Base-by-base conservation (phyloP, 495 filamentous ascomycete genomes). In the Lasiosphaeriaceae sp. region DNA sequence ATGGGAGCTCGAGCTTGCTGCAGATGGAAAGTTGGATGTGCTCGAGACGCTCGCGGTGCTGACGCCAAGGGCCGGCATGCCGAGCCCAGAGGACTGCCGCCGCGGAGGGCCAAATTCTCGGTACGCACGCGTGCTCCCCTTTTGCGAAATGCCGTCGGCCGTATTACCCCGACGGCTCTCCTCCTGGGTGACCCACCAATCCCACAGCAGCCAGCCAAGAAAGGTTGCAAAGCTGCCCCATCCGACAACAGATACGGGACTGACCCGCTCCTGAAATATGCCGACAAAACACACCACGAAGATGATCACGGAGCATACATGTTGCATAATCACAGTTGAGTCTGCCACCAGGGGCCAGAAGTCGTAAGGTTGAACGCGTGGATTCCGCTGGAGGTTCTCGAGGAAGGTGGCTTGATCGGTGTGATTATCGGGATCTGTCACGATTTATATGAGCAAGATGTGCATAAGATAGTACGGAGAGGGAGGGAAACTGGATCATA, bases 301-400 rank as follows among this genome's bases (percentile, higher is more conserved):
- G 47, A 98, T 93, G 51, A 85, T 86, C 54, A 97, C 93, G 7
- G 90, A 92, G 67, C 89, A 94, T 2, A 97, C 87, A 72, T 98
- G 94, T 66, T 98, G 94, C 12, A 97, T 88, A 59, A 98, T 96
- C 50, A 97, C 91, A 6, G 94, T 98, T 12, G 90, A 92, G 66
- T 97, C 94, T 56, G 91, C 88, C 37, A 97, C 90, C 5, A 98
- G 80, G 2, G 92, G 90, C 92, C 95, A 98, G 75, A 98, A 98
- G 67, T 97, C 91, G 67, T 98, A 98, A 0, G 94, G 92, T 44
- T 92, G 87, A 41, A 97, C 85, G 17, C 92, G 86, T 12, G 93
- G 94, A 69, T 98, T 98, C 21, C 93, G 87, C 69, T 98, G 95
- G 11, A 98, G 83, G 60, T 96, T 90, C 64, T 95, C 92, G 55